Percentiles rank a stretch among this genome's conserved stretches.
phyloP scores from a whole-genome alignment of 2,329 filamentous ascomycete species.

The Scedosporium minutisporum region DNA sequence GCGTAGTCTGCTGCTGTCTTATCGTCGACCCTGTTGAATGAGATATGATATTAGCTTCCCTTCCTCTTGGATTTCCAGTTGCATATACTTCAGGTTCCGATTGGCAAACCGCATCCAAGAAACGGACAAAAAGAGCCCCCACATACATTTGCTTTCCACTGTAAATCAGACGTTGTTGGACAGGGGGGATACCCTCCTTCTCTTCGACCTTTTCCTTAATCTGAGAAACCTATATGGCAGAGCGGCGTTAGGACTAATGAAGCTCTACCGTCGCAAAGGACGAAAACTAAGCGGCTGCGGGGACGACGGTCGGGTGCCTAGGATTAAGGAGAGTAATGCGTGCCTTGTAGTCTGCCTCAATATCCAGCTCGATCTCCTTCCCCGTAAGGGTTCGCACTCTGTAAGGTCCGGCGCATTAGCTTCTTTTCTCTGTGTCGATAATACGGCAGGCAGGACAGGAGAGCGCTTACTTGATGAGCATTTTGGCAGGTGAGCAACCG shows the following conservation, averaged over 20 bases:
- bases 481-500: slow-evolving; percentile 13
- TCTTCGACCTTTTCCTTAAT: slow-evolving; percentile 99
- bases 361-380: slow-evolving; percentile 98
- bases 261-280: not conserved
- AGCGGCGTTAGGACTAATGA: not conserved
- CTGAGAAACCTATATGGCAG: slow-evolving; percentile 59
- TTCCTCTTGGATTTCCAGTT: not conserved
- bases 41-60: not conserved
- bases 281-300: not conserved
- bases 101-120: not conserved
- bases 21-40: slow-evolving; percentile 69
- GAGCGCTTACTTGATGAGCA: slow-evolving; percentile 40
- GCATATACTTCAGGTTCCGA: not conserved
- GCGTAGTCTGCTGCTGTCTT: slow-evolving; percentile 86
- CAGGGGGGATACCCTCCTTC: slow-evolving; percentile 95
- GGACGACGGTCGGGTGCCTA: not conserved
- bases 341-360: slow-evolving; percentile 90
- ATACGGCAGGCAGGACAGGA: not conserved
- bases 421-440: not conserved
- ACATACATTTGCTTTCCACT: slow-evolving; percentile 96
- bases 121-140: slow-evolving; percentile 7
- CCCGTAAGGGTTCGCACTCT: slow-evolving; percentile 97
- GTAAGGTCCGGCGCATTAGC: slow-evolving; percentile 5
- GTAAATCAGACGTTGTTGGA: slow-evolving; percentile 92
- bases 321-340: slow-evolving; percentile 8